Base-by-base conservation (phyloP, 2,329 filamentous ascomycete genomes). In the Nemania serpens region DNA sequence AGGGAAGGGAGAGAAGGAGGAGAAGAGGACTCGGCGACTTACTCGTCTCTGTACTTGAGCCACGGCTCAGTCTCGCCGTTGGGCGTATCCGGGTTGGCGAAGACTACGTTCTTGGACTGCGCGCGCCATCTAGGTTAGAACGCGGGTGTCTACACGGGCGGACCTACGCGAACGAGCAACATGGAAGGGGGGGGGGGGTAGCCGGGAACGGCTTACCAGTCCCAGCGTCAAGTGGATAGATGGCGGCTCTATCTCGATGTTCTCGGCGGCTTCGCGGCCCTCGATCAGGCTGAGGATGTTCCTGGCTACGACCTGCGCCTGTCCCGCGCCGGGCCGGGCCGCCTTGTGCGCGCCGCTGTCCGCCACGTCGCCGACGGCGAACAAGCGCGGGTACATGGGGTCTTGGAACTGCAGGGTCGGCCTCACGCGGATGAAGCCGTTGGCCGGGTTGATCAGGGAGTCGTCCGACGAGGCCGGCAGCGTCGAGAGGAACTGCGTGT, bases 281-380 rank as follows among this genome's bases (percentile, higher is more conserved):
- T 75, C 69, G 10, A 82, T 76, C 12, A 78, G 55, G 2, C 73
- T 71, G 1, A 79, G 63, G 36, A 84, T 77, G 58, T 84, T 84
- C 39, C 74, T 72, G 2, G 76, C 75, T 0, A 79, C 80, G 3
- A 79, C 70, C 9, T 74, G 72, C 0, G 77, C 79, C 62, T 85
- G 82, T 11, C 74, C 70, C 0, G 71, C 67, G 0, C 77, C 80
- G 0, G 81, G 77, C 13, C 80, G 72, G 0, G 78, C 81, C 20
- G 80, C 81, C 62, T 77, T 79, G 58, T 76, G 74, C 1, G 72
- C 71, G 0, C 76, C 75, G 22, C 76, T 75, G 17, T 81, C 78
- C 15, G 81, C 78, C 4, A 85, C 77, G 66, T 85, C 83, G 5
- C 83, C 83, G 1, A 81, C 74, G 1, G 82, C 82, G 62, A 81